A percentile compares a stretch with the other conserved stretches of the same genome.
phyloP scores from a whole-genome alignment of 257 asterid species.

The Nicotiana sylvestris region DNA sequence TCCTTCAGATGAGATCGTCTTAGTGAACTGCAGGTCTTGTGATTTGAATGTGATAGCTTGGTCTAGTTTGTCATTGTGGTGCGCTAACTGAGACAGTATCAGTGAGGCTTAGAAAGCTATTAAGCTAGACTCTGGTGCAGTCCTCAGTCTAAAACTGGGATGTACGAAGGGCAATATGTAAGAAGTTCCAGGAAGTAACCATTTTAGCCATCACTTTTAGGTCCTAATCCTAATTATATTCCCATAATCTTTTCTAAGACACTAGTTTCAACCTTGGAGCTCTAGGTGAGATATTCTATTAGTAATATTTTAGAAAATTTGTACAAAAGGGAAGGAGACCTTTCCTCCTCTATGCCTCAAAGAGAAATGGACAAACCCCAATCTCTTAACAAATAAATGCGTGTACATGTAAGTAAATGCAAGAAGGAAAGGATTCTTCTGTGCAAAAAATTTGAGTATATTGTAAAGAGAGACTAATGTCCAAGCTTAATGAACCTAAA shows the following conservation, averaged over 20 bases:
- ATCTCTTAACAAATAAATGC: background rate
- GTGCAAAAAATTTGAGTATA: background rate
- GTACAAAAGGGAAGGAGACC: background rate
- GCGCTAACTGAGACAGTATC: background rate
- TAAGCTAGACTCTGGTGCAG: background rate
- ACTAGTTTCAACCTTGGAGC: background rate
- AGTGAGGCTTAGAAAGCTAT: background rate
- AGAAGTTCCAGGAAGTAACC: background rate
- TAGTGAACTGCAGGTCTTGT: background rate
- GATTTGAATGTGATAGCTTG: background rate
- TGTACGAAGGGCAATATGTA: background rate
- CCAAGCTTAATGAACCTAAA: background rate
- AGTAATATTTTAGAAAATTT: too few relatives aligned
- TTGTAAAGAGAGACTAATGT: background rate
- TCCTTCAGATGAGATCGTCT: background rate
- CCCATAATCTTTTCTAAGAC: background rate
- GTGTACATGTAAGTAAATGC: background rate
- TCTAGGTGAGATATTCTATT: background rate
- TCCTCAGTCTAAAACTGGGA: background rate
- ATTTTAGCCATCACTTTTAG: background rate
- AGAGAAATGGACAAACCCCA: background rate
- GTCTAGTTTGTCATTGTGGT: background rate
- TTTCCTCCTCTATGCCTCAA: too few relatives aligned
- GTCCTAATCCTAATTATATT: background rate
- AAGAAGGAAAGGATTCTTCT: background rate